phyloP scores from a whole-genome alignment of 148 eudicot species.

The Salicornia ramosissima region DNA sequence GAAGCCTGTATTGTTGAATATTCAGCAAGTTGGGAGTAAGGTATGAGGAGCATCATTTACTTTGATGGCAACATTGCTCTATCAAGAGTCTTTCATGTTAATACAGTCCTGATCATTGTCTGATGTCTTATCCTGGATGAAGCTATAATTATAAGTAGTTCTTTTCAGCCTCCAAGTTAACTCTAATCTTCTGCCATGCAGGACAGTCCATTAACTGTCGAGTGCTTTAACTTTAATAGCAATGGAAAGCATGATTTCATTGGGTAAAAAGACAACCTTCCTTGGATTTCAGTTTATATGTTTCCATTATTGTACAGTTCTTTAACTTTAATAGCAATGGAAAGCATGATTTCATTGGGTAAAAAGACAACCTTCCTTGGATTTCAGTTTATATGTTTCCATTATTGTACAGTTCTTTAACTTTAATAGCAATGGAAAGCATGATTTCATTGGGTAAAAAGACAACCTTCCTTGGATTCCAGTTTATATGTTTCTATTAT shows the following conservation, averaged over 20 bases:
- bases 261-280: slow-evolving; percentile 48
- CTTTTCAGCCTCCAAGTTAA: slow-evolving; percentile 7
- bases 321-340: slow-evolving; percentile 87
- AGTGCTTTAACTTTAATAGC: slow-evolving; percentile 87
- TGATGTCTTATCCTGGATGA: neutral
- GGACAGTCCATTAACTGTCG: slow-evolving; percentile 79
- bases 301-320: slow-evolving; percentile 22
- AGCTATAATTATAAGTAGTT: neutral
- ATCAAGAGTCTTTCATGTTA: neutral
- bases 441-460: slow-evolving; percentile 80
- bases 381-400: slow-evolving; percentile 3
- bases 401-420: slow-evolving; percentile 41
- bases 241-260: slow-evolving; percentile 87
- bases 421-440: slow-evolving; percentile 88
- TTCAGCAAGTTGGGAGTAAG: slow-evolving; percentile 86
- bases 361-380: slow-evolving; percentile 19
- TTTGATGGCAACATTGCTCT: neutral
- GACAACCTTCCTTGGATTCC: neutral
- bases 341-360: slow-evolving; percentile 91
- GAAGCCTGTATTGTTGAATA: slow-evolving; percentile 65
- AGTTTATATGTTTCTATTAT: slow-evolving; percentile 11
- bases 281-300: slow-evolving; percentile 3
- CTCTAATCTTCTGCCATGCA: slow-evolving; percentile 40
- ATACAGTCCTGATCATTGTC: too few species aligned
- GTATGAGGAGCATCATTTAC: slow-evolving; percentile 30